Percentiles rank a stretch among this genome's conserved stretches.
phyloP scores from a whole-genome alignment of 345 rosid genomes.

The Geranium rotundifolium region DNA sequence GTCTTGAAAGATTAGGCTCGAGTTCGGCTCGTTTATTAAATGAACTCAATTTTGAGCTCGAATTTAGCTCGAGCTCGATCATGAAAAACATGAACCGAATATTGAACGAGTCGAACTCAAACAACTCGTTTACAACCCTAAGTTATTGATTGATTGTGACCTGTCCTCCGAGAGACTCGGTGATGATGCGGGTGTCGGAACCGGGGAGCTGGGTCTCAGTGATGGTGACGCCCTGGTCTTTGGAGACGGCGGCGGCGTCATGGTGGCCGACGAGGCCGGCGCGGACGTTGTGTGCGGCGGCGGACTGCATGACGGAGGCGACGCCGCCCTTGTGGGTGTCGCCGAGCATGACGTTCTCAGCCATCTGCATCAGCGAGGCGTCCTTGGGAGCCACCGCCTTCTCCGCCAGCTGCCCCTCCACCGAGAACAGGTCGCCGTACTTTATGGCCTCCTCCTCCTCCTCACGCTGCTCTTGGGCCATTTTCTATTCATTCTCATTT shows the following conservation, averaged over 20 bases:
- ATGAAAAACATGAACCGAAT: no score
- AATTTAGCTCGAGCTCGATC: no score
- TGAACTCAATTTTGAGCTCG: no score
- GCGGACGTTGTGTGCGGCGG: conserved; percentile 16
- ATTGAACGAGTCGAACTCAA: no score
- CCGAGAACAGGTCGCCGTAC: conserved; percentile 22
- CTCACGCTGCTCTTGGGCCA: conserved; percentile 31
- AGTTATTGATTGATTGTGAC: no score
- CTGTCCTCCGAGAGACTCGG: conserved; percentile 26
- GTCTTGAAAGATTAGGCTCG: no score
- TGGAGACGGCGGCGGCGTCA: conserved; percentile 8
- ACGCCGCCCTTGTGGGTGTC: conserved; percentile 17
- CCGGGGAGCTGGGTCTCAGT: conserved; percentile 13
- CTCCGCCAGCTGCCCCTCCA: conserved; percentile 26
- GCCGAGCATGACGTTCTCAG: no score
- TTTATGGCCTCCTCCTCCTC: conserved; percentile 20
- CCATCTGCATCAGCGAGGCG: no score
- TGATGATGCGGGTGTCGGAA: conserved; percentile 7
- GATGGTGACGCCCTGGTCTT: conserved; percentile 9
- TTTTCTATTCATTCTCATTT: no score
- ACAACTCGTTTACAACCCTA: no score
- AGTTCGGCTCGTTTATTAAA: no score
- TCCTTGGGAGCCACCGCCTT: no score
- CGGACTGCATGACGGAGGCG: conserved; percentile 25
- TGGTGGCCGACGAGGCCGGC: conserved; percentile 15